Evolutionary conservation across 164 flowering plant species (phyloP), one percentile per base, ranked within the genome.

Genomic region (Macadamia integrifolia): DNA sequence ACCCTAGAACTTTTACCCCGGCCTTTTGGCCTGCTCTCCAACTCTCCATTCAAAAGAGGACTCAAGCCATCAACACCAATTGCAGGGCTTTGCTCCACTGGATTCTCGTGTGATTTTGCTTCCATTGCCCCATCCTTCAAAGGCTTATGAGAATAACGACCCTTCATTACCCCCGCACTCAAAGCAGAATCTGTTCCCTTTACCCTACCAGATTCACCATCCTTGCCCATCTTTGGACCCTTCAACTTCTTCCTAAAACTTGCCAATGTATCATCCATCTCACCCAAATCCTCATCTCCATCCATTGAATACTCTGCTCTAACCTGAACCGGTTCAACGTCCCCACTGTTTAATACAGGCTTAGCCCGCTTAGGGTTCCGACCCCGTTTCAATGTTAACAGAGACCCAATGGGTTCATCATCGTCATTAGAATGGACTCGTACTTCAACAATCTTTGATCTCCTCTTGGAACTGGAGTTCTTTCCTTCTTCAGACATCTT

Each of bases 231-330:
- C 81, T 88, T 89, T 1, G 91, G 91, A 67, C 80, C 82, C 77
- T 77, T 90, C 72, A 88, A 71, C 69, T 82, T 85, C 84, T 84
- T 84, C 86, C 80, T 81, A 61, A 87, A 83, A 76, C 78, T 84
- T 0, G 93, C 93, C 69, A 90, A 74, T 0, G 97, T 89, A 69
- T 88, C 88, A 55, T 88, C 83, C 95, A 87, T 87, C 23, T 81
- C 85, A 46, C 83, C 86, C 35, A 72, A 65, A 67, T 81, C 87
- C 72, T 75, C 83, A 18, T 69, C 71, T 9, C 66, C 76, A 43
- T 28, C 77, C 65, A 44, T 69, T 49, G 43, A 46, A 52, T 73
- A 71, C 32, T 76, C 78, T 11, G 65, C 79, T 76, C 64, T 73
- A 57, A 14, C 72, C 53, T 69, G 76, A 70, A 50, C 74, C 72